These are phyloP conservation scores for Phytophthora cryptogea DNA, from an alignment of 352 stramenopile species.

Conservation along the genomic window DNA sequence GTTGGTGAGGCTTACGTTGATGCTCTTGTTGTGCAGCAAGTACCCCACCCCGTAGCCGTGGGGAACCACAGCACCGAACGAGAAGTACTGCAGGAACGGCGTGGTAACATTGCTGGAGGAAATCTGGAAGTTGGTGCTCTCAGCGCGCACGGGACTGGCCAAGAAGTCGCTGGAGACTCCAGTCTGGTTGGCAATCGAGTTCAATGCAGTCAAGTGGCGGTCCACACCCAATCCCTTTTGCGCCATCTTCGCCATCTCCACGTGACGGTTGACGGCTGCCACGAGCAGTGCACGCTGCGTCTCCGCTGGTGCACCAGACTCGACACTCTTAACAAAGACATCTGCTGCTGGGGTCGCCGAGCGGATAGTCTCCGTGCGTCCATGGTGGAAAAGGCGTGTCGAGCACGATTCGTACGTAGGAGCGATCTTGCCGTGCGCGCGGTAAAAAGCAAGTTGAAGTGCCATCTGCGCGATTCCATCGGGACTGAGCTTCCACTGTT, in stretches of 20 bases:
- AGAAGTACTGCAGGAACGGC: conserved; percentile 90
- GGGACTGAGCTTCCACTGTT: conserved; percentile 90
- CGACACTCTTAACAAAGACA: conserved; percentile 70
- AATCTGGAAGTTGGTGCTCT: conserved; percentile 89
- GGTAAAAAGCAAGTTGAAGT: conserved; percentile 90
- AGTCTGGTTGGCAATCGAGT: conserved; percentile 67
- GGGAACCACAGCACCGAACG: conserved; percentile 87
- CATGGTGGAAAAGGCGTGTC: conserved; percentile 90
- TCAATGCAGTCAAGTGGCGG: conserved; percentile 84
- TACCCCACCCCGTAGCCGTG: conserved; percentile 92
- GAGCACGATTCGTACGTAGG: conserved; percentile 93
- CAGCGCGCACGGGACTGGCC: conserved; percentile 69
- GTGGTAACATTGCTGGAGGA: conserved; percentile 92
- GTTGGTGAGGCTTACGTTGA: conserved; percentile 89
- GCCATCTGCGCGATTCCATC: conserved; percentile 93
- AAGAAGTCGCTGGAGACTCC: conserved; percentile 80
- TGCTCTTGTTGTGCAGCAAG: conserved; percentile 80
- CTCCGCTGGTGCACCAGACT: conserved; percentile 38
- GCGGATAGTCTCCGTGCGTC: conserved; percentile 93
- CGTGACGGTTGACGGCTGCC: conserved; percentile 79
- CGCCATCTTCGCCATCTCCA: conserved; percentile 90
- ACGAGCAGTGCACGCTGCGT: conserved; percentile 73
- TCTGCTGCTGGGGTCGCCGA: conserved; percentile 76
- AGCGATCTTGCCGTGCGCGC: conserved; percentile 73
- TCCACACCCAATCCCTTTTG: conserved; percentile 88